Evolutionary conservation across 2,329 filamentous ascomycete genomes (phyloP).

Genomic region (Metarhizium humberi): DNA sequence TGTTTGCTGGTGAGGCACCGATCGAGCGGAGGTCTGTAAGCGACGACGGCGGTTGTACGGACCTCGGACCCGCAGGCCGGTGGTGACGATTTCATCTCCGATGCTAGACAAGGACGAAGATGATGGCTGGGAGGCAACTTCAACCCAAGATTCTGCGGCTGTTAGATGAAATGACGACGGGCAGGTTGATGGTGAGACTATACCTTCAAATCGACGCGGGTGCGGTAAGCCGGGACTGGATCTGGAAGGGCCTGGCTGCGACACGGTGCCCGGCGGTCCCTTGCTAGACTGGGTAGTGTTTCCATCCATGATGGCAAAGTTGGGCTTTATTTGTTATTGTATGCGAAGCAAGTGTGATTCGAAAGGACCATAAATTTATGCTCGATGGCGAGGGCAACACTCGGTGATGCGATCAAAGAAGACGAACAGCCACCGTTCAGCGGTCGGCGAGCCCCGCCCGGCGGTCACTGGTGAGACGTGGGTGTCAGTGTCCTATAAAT

Average conservation of each 20-base stretch:
- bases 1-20: constrained; percentile 29
- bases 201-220: constrained; percentile 28
- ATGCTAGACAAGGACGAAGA: constrained; percentile 85
- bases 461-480: not conserved
- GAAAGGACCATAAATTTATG: not conserved
- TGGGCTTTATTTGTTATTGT: not conserved
- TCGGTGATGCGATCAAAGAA: constrained; percentile 1
- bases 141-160: constrained; percentile 82
- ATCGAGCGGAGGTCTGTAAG: constrained; percentile 21
- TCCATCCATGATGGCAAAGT: constrained; percentile 15
- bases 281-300: constrained; percentile 14
- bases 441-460: constrained; percentile 2
- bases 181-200: constrained; percentile 7
- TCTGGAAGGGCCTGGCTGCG: constrained; percentile 15
- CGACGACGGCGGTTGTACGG: constrained; percentile 54
- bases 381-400: not conserved
- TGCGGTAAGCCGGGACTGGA: constrained; percentile 21
- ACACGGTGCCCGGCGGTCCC: constrained; percentile 14
- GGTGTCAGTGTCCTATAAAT: not conserved
- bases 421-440: not conserved
- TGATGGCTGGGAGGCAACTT: constrained; percentile 85
- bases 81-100: constrained; percentile 83
- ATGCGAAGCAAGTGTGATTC: not conserved
- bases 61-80: constrained; percentile 68
- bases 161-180: constrained; percentile 8